phyloP scores from a whole-genome alignment of 495 filamentous ascomycete genomes.

The Amorphotheca resinae region DNA sequence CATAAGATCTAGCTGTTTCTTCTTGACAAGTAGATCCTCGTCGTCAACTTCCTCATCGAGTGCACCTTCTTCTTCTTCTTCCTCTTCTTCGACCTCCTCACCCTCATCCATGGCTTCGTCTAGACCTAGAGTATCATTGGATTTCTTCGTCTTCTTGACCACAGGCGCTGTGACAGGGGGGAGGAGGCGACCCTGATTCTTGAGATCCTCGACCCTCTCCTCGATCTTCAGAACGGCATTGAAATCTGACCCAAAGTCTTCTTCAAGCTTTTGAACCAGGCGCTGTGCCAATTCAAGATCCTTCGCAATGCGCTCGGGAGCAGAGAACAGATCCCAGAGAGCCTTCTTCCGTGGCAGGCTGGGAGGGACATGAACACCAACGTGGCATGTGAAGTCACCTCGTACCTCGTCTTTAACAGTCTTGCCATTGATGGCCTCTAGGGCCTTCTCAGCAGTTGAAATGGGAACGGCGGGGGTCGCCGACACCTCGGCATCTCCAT shows the following conservation, averaged over 20 bases:
- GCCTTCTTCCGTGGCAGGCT: conserved; percentile 86
- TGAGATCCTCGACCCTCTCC: conserved; percentile 71
- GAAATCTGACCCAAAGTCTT: conserved; percentile 57
- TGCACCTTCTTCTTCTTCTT: conserved; percentile 58
- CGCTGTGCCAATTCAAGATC: conserved; percentile 70
- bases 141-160: conserved; percentile 47
- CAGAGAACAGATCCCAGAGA: conserved; percentile 88
- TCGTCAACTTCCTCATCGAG: conserved; percentile 75
- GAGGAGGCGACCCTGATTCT: conserved; percentile 59
- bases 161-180: conserved; percentile 45
- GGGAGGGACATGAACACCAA: conserved; percentile 87
- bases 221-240: conserved; percentile 71
- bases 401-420: conserved; percentile 85
- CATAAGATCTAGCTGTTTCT: conserved; percentile 90
- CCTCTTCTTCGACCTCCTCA: conserved; percentile 48
- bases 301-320: conserved; percentile 75
- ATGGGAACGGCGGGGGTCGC: conserved; percentile 35
- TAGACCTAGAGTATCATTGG: conserved; percentile 40
- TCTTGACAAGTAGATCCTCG: conserved; percentile 77
- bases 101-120: conserved; percentile 61
- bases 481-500: conserved; percentile 46
- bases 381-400: conserved; percentile 94
- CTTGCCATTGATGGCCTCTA: conserved; percentile 90
- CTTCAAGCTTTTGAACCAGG: conserved; percentile 65
- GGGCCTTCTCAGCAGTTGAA: conserved; percentile 65